Evolutionary conservation across 495 filamentous ascomycete species (phyloP).

Genomic region (Talaromyces borbonicus): DNA sequence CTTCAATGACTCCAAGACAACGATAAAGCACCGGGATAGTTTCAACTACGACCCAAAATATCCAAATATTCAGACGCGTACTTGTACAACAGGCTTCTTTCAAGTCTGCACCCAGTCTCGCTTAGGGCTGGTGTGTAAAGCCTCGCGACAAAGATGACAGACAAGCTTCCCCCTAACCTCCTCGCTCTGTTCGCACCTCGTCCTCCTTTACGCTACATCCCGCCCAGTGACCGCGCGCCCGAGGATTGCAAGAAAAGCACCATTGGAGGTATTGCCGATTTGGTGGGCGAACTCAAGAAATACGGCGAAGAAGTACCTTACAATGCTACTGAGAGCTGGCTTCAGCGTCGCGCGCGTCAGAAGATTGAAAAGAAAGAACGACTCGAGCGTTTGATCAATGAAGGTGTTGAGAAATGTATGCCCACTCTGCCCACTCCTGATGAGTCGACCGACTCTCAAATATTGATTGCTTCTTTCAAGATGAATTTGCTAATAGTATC

Average conservation of each 20-base stretch:
- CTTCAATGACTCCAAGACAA: too few relatives aligned
- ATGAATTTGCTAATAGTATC: constrained; percentile 6
- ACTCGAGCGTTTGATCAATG: constrained; percentile 50
- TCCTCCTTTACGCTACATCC: constrained; percentile 82
- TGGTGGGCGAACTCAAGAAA: constrained; percentile 55
- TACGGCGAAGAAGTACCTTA: constrained; percentile 67
- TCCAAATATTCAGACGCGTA: too few relatives aligned
- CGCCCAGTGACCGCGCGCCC: constrained; percentile 71
- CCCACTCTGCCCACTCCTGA: background rate
- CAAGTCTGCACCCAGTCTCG: too few relatives aligned
- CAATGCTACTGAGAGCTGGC: constrained; percentile 81
- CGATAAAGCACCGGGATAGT: too few relatives aligned
- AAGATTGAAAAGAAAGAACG: constrained; percentile 66
- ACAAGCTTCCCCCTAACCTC: constrained; percentile 87
- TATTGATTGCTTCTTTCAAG: background rate
- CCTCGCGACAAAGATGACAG: constrained; percentile 59
- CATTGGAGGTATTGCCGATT: constrained; percentile 64
- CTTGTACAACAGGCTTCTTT: too few relatives aligned
- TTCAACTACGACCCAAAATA: background rate
- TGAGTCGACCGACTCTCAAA: constrained; percentile 7
- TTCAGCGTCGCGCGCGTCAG: constrained; percentile 71
- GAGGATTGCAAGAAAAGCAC: constrained; percentile 61
- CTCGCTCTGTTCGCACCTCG: constrained; percentile 90
- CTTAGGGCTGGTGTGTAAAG: too few relatives aligned
- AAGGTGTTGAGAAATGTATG: constrained; percentile 63